A percentile compares a stretch with the other conserved stretches of the same genome.
Conservation (phyloP, 2,329 filamentous ascomycete species). For the Monilinia fructigena region DNA sequence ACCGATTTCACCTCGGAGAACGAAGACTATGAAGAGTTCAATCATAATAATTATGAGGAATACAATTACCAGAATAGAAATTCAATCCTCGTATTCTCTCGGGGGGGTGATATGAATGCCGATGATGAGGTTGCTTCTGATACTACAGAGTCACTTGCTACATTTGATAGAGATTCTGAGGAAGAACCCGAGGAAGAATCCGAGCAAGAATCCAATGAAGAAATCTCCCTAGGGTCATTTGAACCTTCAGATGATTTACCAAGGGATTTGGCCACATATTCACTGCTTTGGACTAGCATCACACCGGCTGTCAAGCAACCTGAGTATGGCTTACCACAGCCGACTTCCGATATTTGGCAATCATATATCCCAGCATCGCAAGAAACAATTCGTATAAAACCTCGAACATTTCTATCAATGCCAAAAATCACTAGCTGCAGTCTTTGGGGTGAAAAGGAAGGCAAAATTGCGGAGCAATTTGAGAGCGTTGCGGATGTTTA, state of each 20-base stretch:
- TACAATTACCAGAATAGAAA: background rate
- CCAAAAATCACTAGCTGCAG: constrained; percentile 26
- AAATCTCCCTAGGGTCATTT: background rate
- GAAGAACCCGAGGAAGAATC: background rate
- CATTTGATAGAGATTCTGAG: background rate
- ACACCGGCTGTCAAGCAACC: background rate
- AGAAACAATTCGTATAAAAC: constrained; percentile 27
- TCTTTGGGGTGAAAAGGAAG: constrained; percentile 27
- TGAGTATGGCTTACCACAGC: constrained; percentile 31
- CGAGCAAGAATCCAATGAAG: background rate
- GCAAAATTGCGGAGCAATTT: background rate
- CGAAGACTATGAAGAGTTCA: constrained; percentile 15
- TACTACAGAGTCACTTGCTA: background rate
- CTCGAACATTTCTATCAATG: constrained; percentile 23
- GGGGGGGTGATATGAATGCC: background rate
- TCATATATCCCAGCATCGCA: constrained; percentile 28
- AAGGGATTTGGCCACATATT: constrained; percentile 6
- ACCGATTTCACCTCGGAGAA: constrained; percentile 27
- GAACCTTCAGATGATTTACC: background rate
- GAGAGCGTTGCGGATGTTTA: background rate
- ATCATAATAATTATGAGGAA: background rate
- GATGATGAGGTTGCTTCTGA: constrained; percentile 16
- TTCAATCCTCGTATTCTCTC: constrained; percentile 17
- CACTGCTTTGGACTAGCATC: constrained; percentile 29
- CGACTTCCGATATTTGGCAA: constrained; percentile 30